Conservation (phyloP, 1,284 basidiomycete genomes). For the Entoloma clypeatum region DNA sequence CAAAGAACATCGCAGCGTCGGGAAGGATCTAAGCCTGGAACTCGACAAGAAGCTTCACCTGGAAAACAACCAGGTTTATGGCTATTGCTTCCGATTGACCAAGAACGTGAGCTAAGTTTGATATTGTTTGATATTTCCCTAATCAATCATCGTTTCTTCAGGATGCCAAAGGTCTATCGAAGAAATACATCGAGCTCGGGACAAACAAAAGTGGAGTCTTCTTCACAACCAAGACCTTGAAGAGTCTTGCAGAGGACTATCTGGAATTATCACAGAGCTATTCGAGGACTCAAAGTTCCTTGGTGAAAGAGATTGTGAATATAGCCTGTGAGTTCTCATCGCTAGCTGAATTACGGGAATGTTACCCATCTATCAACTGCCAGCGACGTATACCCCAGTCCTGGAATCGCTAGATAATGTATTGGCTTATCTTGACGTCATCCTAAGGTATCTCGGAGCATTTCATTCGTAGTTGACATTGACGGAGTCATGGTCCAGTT, state of each 20-base stretch:
- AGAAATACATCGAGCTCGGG: constrained; percentile 80
- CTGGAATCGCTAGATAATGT: constrained; percentile 87
- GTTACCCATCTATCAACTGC: background rate
- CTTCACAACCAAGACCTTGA: constrained; percentile 85
- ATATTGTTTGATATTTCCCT: too few species aligned
- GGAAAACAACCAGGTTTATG: constrained; percentile 89
- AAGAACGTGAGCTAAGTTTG: constrained; percentile 66
- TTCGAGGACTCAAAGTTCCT: constrained; percentile 68
- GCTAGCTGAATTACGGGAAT: background rate
- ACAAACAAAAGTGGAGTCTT: constrained; percentile 87
- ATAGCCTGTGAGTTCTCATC: constrained; percentile 74
- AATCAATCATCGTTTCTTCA: constrained; percentile 26
- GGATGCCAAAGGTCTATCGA: constrained; percentile 80
- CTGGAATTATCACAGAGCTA: constrained; percentile 71
- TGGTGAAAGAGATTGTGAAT: constrained; percentile 91
- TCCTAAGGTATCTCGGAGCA: constrained; percentile 60
- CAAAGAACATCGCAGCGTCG: constrained; percentile 74
- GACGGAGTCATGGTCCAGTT: constrained; percentile 7
- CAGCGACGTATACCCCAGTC: constrained; percentile 88
- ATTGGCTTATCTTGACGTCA: constrained; percentile 90
- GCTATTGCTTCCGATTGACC: constrained; percentile 92
- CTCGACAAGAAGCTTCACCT: constrained; percentile 95
- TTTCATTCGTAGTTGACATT: constrained; percentile 1
- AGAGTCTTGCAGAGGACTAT: constrained; percentile 72
- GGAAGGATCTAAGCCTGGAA: constrained; percentile 77